Base-by-base conservation (phyloP, 1,284 basidiomycete species). In the Ustilago hordei region DNA sequence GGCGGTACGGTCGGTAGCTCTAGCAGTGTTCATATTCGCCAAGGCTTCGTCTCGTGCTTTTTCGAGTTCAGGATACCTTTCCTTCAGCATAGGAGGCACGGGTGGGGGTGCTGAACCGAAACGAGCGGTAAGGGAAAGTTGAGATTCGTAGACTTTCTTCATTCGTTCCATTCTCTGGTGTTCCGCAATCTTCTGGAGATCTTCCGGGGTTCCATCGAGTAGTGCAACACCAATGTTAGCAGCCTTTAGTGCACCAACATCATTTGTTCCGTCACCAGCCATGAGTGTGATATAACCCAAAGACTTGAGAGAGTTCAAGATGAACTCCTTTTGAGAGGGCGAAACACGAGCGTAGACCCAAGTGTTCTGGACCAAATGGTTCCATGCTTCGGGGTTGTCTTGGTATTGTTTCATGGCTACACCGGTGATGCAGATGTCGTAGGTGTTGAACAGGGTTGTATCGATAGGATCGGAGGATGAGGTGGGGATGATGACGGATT, bases 221-320 rank as follows among this genome's bases (percentile, higher is more conserved):
- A 86, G 69, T 11, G 84, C 84, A 15, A 86, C 81, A 43, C 84
- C 84, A 43, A 86, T 83, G 76, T 86, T 84, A 60, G 84, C 83
- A 56, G 80, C 82, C 64, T 86, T 86, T 45, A 86, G 80, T 31
- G 84, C 84, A 13, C 84, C 84, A 1, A 86, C 84, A 50, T 86
- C 84, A 69, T 86, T 86, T 32, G 84, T 86, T 5, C 84, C 84
- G 64, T 86, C 84, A 48, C 84, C 84, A 5, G 84, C 84, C 84
- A 86, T 86, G 41, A 86, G 73, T 5, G 84, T 85, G 39, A 86
- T 72, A 70, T 85, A 86, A 11, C 83, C 81, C 45, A 85, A 74
- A 41, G 74, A 67, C 56, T 82, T 82, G 69, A 86, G 78, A 64
- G 78, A 69, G 67, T 82, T 81, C 32, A 86, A 68, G 59, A 86